phyloP scores from a whole-genome alignment of 2,329 filamentous ascomycete genomes.

The Cercospora citrullina region DNA sequence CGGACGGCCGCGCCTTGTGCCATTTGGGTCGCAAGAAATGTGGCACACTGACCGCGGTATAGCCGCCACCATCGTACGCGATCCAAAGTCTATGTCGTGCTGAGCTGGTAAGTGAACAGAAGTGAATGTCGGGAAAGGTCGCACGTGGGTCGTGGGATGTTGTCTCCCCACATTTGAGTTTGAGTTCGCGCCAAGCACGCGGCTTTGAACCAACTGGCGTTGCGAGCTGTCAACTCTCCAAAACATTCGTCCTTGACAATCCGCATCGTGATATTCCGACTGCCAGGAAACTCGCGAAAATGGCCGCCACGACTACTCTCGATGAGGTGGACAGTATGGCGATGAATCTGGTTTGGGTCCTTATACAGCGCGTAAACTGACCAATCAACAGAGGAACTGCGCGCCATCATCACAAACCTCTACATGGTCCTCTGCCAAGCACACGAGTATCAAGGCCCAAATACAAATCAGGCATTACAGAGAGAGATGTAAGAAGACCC shows the following conservation, averaged over 20 bases:
- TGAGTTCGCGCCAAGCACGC: conserved; percentile 3
- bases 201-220: neutral
- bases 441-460: conserved; percentile 59
- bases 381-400: conserved; percentile 51
- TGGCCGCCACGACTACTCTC: conserved; percentile 34
- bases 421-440: conserved; percentile 61
- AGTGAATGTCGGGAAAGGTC: neutral
- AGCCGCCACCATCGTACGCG: conserved; percentile 12
- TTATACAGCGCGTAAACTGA: conserved; percentile 17
- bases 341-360: neutral
- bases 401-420: conserved; percentile 62
- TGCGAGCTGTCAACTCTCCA: neutral
- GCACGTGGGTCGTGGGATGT: neutral
- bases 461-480: conserved; percentile 59
- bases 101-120: neutral
- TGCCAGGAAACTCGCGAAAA: conserved; percentile 16
- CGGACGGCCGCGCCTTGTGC: conserved; percentile 25
- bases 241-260: conserved; percentile 1
- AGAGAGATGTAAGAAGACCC: conserved; percentile 53
- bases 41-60: neutral
- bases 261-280: neutral
- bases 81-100: neutral
- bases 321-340: conserved; percentile 37
- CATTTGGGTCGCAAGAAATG: conserved; percentile 18
- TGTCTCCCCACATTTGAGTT: conserved; percentile 1